phyloP scores from a whole-genome alignment of 2,329 filamentous ascomycete genomes.

The Neofusicoccum ribis region DNA sequence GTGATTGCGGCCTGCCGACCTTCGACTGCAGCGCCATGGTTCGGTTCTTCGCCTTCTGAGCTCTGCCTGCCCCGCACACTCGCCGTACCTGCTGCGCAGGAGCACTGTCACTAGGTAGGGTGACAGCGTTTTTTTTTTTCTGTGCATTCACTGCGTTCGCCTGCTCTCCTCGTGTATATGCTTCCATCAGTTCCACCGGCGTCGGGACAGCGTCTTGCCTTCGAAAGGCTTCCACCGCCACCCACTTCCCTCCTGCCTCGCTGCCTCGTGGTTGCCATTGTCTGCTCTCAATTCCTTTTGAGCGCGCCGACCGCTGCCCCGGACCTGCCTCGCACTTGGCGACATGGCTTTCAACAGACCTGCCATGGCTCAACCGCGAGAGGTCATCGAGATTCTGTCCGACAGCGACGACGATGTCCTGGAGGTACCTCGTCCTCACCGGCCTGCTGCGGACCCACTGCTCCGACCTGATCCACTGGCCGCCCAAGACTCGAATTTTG shows the following conservation, averaged over 20 bases:
- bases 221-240: neutral
- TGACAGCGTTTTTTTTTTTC: neutral
- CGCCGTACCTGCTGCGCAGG: neutral
- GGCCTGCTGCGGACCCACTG: neutral
- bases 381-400: slow-evolving; percentile 10
- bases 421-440: neutral
- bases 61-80: neutral
- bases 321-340: neutral
- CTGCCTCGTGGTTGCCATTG: neutral
- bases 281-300: neutral
- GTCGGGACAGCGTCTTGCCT: neutral
- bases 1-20: slow-evolving; percentile 1
- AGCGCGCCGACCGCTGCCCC: neutral
- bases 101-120: neutral
- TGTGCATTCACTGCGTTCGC: neutral
- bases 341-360: neutral
- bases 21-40: neutral
- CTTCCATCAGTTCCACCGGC: too few relatives aligned
- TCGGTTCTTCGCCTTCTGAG: neutral
- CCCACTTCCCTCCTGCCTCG: neutral
- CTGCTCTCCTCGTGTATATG: neutral
- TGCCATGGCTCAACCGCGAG: neutral
- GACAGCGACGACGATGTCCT: neutral
- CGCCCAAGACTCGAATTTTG: neutral
- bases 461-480: neutral